Evolutionary conservation across 1,284 basidiomycete genomes (phyloP).

Genomic region (Cryptococcus floricola): DNA sequence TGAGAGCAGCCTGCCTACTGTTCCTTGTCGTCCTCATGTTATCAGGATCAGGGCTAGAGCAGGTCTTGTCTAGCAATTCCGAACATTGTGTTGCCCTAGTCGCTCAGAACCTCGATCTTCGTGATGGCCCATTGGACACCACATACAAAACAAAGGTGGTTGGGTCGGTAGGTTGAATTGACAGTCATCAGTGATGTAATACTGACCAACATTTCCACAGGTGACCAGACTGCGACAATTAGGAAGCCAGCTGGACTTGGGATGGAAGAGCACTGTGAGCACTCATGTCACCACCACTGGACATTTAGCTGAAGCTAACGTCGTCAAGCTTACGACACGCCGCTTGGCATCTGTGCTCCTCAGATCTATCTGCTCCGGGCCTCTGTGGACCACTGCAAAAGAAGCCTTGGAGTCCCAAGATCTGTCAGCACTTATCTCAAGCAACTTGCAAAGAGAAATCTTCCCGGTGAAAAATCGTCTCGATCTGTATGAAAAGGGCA

Average conservation of each 20-base stretch:
- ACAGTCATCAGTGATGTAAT: neutral
- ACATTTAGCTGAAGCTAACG: neutral
- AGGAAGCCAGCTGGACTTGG: slow-evolving; percentile 5
- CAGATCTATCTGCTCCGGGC: neutral
- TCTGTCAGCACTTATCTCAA: slow-evolving; percentile 2
- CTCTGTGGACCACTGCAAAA: neutral
- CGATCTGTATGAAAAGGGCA: slow-evolving; percentile 29
- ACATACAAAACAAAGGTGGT: slow-evolving; percentile 13
- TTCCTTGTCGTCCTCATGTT: slow-evolving; percentile 22
- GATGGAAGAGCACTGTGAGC: neutral
- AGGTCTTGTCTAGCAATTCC: slow-evolving; percentile 15
- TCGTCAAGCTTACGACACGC: slow-evolving; percentile 7
- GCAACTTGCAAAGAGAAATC: slow-evolving; percentile 12
- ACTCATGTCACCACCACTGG: slow-evolving; percentile 1
- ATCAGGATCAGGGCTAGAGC: slow-evolving; percentile 15
- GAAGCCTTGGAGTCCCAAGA: neutral
- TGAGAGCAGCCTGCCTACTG: slow-evolving; percentile 28
- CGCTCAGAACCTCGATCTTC: slow-evolving; percentile 2
- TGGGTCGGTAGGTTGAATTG: slow-evolving; percentile 11
- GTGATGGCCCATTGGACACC: slow-evolving; percentile 23
- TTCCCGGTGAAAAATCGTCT: slow-evolving; percentile 12
- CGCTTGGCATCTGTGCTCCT: slow-evolving; percentile 20
- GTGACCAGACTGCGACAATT: slow-evolving; percentile 14
- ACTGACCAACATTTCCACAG: slow-evolving; percentile 5
- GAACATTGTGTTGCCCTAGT: slow-evolving; percentile 8